Conservation (phyloP, 768 basidiomycete genomes). For the Mycena crocata region DNA sequence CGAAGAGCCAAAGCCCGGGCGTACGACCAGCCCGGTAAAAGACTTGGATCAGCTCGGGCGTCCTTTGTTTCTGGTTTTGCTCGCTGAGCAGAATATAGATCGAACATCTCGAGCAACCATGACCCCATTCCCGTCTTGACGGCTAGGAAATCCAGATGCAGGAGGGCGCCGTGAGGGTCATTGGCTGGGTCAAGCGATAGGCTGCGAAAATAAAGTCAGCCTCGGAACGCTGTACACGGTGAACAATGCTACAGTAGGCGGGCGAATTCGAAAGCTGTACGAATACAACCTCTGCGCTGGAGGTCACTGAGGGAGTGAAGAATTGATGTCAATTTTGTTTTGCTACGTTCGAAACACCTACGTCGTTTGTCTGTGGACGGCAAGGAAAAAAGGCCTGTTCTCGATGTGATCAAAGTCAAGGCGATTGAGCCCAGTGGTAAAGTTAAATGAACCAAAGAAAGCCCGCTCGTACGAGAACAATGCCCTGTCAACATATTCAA, state of each 20-base stretch:
- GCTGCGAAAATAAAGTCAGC: slow-evolving; percentile 13
- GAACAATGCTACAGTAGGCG: slow-evolving; percentile 69
- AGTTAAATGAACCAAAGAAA: slow-evolving; percentile 87
- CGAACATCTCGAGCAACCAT: slow-evolving; percentile 83
- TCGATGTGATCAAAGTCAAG: slow-evolving; percentile 93
- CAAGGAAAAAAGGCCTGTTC: slow-evolving; percentile 93
- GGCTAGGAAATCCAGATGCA: slow-evolving; percentile 89
- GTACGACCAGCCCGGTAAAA: slow-evolving; percentile 85
- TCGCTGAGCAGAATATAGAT: slow-evolving; percentile 52
- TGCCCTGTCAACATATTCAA: slow-evolving; percentile 92
- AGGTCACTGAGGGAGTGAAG: slow-evolving; percentile 69
- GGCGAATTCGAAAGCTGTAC: slow-evolving; percentile 93
- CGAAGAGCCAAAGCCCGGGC: slow-evolving; percentile 76
- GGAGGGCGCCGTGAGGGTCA: slow-evolving; percentile 89
- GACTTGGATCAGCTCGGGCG: slow-evolving; percentile 59
- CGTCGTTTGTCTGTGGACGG: slow-evolving; percentile 85
- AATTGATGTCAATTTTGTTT: neutral
- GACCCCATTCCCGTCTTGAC: slow-evolving; percentile 82
- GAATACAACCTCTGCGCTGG: slow-evolving; percentile 87
- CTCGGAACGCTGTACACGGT: neutral
- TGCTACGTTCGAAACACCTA: slow-evolving; percentile 51
- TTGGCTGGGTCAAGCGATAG: slow-evolving; percentile 80
- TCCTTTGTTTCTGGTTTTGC: slow-evolving; percentile 27
- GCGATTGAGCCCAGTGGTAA: slow-evolving; percentile 83
- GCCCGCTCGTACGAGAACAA: slow-evolving; percentile 94